Percentiles rank a stretch among this genome's conserved stretches.
Conservation (phyloP, 768 basidiomycete genomes). For the Cytidiella melzeri region DNA sequence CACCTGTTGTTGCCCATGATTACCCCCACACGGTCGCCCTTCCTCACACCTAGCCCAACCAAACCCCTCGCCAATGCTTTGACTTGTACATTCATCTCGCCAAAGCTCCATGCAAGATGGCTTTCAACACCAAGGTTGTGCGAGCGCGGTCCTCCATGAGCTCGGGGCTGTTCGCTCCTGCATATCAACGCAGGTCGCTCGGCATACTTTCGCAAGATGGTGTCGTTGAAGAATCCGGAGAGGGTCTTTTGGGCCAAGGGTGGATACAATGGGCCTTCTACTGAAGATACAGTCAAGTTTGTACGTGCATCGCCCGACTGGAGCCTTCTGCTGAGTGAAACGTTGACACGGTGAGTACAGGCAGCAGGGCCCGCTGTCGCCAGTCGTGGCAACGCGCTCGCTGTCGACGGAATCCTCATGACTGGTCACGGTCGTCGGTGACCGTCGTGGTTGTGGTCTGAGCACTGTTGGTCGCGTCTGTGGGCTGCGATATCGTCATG, state of each 20-base stretch:
- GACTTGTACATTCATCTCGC: conserved; percentile 62
- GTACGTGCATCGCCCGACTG: too few relatives aligned
- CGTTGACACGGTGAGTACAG: too few relatives aligned
- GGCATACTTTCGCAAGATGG: conserved; percentile 45
- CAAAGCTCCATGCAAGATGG: conserved; percentile 69
- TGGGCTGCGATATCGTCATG: too few relatives aligned
- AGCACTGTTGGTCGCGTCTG: too few relatives aligned
- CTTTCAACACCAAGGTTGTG: conserved; percentile 40
- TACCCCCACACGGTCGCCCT: conserved; percentile 73
- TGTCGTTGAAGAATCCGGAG: conserved; percentile 51
- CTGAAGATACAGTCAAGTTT: conserved; percentile 31
- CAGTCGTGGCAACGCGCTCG: too few relatives aligned
- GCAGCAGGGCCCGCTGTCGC: too few relatives aligned
- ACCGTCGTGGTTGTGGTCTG: too few relatives aligned
- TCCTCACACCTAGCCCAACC: conserved; percentile 58
- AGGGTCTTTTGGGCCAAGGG: conserved; percentile 53
- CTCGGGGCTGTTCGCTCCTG: conserved; percentile 46
- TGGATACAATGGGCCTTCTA: conserved; percentile 50
- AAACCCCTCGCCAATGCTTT: conserved; percentile 67
- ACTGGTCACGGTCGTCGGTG: too few relatives aligned
- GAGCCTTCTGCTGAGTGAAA: too few relatives aligned
- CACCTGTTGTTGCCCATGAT: conserved; percentile 86
- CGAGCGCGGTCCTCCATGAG: conserved; percentile 56
- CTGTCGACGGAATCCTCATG: too few relatives aligned
- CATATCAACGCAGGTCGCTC: conserved; percentile 60